Evolutionary conservation across 768 basidiomycete genomes (phyloP), one percentile per base, ranked within the genome.

Genomic region (Coprinopsis marcescibilis): DNA sequence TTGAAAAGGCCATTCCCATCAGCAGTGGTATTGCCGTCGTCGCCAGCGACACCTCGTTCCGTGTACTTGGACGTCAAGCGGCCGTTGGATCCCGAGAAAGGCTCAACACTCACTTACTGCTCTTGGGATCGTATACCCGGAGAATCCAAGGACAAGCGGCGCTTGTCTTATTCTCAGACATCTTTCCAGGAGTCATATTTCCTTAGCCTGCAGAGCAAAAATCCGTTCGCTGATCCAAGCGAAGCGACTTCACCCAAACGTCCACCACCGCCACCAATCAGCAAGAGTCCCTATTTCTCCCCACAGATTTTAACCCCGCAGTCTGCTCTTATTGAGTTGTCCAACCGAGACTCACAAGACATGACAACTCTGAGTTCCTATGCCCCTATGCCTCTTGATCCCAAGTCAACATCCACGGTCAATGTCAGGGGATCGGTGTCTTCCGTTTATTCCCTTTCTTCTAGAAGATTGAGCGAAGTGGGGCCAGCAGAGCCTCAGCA

Each of bases 91-190:
- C 15, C 29, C 21, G 17, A 30, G 7, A 14, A 29, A 17, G 35
- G 35, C 17, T 36, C 48, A 10, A 21, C 43, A 2, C 27, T 43
- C 10, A 44, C 48, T 15, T 49, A 49, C 30, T n/a, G 20, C 24
- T 49, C 48, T 8, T 49, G 48, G 48, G 48, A 49, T 26, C 21
- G 29, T 14, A 20, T 37, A n/a, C 48, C 48, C n/a, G 2, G 35
- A 44, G 34, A 49, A 49, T 23, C 8, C 41, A n/a, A 15, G 17
- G 21, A 8, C 35, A 17, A 15, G 8, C 8, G 21, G 8, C 7
- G 39, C 13, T 25, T 23, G 8, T 23, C 39, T 5, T 40, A 43
- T 30, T 43, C 17, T 4, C 24, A 30, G 17, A 30, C 26, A 4
- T 11, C 6, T 11, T 43, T 27, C 19, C 14, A n/a, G 41, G 41